Percentiles rank a stretch among this genome's conserved stretches.
phyloP scores from a whole-genome alignment of 352 stramenopile species.

The Sclerospora graminicola region DNA sequence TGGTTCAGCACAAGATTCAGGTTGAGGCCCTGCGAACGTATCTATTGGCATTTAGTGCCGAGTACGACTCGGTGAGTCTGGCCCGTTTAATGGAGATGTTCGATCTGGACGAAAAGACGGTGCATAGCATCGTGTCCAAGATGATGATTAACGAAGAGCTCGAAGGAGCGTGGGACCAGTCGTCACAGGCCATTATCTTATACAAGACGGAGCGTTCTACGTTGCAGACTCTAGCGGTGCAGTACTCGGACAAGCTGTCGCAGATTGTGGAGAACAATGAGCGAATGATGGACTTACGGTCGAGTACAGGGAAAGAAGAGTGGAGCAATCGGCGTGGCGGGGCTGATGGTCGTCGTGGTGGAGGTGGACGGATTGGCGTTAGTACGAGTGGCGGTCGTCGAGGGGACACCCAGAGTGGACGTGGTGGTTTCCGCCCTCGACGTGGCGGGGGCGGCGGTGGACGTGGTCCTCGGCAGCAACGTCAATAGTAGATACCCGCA shows the following conservation, averaged over 20 bases:
- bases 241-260: conserved; percentile 93
- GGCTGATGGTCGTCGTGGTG: conserved; percentile 25
- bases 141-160: conserved; percentile 99
- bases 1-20: conserved; percentile 93
- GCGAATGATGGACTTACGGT: conserved; percentile 79
- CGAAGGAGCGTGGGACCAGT: conserved; percentile 95
- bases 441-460: conserved; percentile 30
- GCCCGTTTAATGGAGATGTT: conserved; percentile 95
- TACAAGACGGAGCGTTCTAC: conserved; percentile 91
- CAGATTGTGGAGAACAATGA: conserved; percentile 87
- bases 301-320: conserved; percentile 54
- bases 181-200: conserved; percentile 94
- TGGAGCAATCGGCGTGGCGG: conserved; percentile 47
- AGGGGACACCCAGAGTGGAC: conserved; percentile 40
- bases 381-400: conserved; percentile 24
- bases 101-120: conserved; percentile 91
- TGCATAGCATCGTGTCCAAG: conserved; percentile 97
- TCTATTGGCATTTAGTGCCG: conserved; percentile 90
- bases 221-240: conserved; percentile 91
- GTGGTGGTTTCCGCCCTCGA: conserved; percentile 33
- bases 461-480: conserved; percentile 28
- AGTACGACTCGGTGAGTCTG: conserved; percentile 95
- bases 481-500: conserved; percentile 23
- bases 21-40: conserved; percentile 94
- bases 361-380: conserved; percentile 28